Percentiles rank a stretch among this genome's conserved stretches.
Evolutionary conservation across 106 monocot species (phyloP).

Genomic region (Narthecium ossifragum): DNA sequence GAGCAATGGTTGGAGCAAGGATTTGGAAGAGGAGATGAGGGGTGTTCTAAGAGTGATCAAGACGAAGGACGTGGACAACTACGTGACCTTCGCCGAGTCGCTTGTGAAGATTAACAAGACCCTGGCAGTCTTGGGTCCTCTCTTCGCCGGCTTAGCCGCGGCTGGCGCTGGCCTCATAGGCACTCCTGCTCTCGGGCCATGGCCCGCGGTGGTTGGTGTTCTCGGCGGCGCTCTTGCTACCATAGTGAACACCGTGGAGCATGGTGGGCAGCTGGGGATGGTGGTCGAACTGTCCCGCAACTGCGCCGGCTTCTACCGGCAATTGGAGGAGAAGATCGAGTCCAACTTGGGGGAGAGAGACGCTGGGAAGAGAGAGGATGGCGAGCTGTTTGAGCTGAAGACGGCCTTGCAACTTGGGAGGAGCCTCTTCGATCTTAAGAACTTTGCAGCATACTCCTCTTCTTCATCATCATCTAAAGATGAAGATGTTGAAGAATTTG

Average conservation of each 20-base stretch:
- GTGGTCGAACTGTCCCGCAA: constrained; percentile 71
- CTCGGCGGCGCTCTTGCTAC: constrained; percentile 61
- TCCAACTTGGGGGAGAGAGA: constrained; percentile 37
- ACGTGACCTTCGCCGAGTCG: constrained; percentile 28
- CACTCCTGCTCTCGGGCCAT: constrained; percentile 12
- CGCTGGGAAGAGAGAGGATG: constrained; percentile 39
- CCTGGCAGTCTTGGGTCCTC: constrained; percentile 54
- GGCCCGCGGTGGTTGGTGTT: constrained; percentile 24
- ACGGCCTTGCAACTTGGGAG: constrained; percentile 73
- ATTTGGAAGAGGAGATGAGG: constrained; percentile 45
- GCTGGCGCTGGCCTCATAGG: constrained; percentile 22
- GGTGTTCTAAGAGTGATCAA: constrained; percentile 41
- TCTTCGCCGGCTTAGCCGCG: constrained; percentile 46
- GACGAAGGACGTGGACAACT: constrained; percentile 48
- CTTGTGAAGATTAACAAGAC: constrained; percentile 43
- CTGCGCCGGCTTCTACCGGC: constrained; percentile 51
- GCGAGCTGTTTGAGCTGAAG: constrained; percentile 63
- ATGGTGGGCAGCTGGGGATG: constrained; percentile 83
- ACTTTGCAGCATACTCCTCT: constrained; percentile 29
- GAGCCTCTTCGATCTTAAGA: constrained; percentile 41
- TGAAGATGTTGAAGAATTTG: constrained; percentile 41
- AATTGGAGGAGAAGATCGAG: constrained; percentile 69
- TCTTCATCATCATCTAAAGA: constrained; percentile 10
- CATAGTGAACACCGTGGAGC: constrained; percentile 57
- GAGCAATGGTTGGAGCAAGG: constrained; percentile 47